phyloP scores from a whole-genome alignment of 2,329 filamentous ascomycete species.

The Metarhizium humberi region DNA sequence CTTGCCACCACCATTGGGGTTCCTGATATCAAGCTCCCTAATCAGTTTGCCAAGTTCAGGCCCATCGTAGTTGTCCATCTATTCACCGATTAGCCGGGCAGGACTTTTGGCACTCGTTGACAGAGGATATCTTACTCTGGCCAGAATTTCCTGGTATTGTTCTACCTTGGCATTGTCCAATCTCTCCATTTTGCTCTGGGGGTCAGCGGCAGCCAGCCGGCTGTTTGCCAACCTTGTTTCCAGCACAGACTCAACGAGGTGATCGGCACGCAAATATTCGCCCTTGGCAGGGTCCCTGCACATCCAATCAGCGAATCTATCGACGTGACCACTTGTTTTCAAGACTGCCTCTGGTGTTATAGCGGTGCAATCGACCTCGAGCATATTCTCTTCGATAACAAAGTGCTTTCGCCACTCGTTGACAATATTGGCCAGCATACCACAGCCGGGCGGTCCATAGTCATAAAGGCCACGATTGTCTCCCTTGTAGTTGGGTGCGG shows the following conservation, averaged over 20 bases:
- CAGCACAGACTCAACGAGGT: conserved; percentile 89
- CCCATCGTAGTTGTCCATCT: conserved; percentile 91
- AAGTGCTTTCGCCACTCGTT: conserved; percentile 10
- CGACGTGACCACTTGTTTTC: conserved; percentile 61
- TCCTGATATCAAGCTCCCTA: conserved; percentile 82
- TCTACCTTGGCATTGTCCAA: conserved; percentile 76
- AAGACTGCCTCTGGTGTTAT: conserved; percentile 59
- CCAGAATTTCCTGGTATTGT: conserved; percentile 86
- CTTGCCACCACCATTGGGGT: conserved; percentile 69
- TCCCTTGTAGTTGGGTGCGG: background rate
- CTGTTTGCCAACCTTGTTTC: conserved; percentile 58
- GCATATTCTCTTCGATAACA: conserved; percentile 10
- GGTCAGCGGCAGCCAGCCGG: conserved; percentile 54
- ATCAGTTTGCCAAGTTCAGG: conserved; percentile 80
- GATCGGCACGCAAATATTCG: conserved; percentile 91
- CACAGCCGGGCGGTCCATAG: conserved; percentile 10
- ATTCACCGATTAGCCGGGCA: conserved; percentile 18
- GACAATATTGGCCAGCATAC: conserved; percentile 9
- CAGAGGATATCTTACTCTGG: conserved; percentile 34
- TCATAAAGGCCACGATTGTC: conserved; percentile 6
- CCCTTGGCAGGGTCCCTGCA: conserved; percentile 93
- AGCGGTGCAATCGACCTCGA: conserved; percentile 61
- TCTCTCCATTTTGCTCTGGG: conserved; percentile 78
- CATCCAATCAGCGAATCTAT: conserved; percentile 66
- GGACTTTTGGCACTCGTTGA: background rate